These are phyloP conservation scores for Recurvomyces mirabilis DNA, from an alignment of 495 filamentous ascomycete species.

Conservation along the genomic window DNA sequence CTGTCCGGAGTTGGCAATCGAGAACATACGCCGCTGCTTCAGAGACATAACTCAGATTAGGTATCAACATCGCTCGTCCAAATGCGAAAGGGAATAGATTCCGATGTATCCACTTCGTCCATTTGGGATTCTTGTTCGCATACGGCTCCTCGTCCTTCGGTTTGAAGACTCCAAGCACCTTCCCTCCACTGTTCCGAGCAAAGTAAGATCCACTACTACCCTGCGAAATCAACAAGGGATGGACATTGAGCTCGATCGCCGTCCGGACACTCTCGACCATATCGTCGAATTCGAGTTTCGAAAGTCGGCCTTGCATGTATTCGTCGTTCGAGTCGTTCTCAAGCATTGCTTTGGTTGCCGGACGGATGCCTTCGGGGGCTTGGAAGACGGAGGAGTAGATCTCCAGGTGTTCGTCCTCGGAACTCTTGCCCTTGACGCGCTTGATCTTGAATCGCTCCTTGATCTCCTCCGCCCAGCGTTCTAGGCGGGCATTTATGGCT, in stretches of 20 bases:
- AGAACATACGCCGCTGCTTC: conserved; percentile 95
- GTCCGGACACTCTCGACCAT: conserved; percentile 79
- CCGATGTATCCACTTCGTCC: conserved; percentile 37
- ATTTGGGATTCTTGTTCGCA: conserved; percentile 39
- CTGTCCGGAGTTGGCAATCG: conserved; percentile 77
- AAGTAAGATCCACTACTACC: conserved; percentile 98
- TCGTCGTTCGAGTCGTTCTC: conserved; percentile 44
- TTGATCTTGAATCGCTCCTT: conserved; percentile 90
- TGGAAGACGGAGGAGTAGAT: conserved; percentile 97
- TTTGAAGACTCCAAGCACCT: conserved; percentile 95
- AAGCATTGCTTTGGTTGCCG: conserved; percentile 63
- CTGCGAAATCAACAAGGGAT: conserved; percentile 91
- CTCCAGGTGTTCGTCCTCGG: conserved; percentile 78
- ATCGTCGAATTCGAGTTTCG: conserved; percentile 71
- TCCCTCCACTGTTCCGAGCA: conserved; percentile 79
- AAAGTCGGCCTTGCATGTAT: conserved; percentile 46
- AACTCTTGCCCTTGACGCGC: conserved; percentile 59
- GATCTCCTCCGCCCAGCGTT: conserved; percentile 97
- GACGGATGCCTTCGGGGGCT: conserved; percentile 69
- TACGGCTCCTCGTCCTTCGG: conserved; percentile 99
- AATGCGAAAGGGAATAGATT: conserved; percentile 92
- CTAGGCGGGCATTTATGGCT: conserved; percentile 91
- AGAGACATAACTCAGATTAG: conserved; percentile 97
- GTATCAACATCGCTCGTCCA: conserved; percentile 88
- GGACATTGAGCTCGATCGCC: conserved; percentile 84